Evolutionary conservation across 2,329 filamentous ascomycete genomes (phyloP).

Genomic region (Tricladium varicosporioides): DNA sequence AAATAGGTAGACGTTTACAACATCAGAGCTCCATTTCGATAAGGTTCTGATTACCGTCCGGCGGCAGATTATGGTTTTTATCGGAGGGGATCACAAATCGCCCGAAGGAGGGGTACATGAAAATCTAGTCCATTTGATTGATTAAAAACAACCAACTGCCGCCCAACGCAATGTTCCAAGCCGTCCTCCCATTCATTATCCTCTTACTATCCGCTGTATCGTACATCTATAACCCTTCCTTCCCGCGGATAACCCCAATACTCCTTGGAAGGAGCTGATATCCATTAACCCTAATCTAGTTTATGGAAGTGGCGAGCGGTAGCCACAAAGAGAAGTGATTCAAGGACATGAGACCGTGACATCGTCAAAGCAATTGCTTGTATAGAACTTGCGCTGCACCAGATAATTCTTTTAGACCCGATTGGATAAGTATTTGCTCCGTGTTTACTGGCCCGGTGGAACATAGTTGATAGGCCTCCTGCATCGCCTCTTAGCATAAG

Average conservation of each 20-base stretch:
- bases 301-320: constrained; percentile 27
- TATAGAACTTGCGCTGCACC: constrained; percentile 26
- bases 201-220: background rate
- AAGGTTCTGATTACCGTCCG: background rate
- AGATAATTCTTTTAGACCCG: constrained; percentile 25
- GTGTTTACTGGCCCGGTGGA: constrained; percentile 25
- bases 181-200: background rate
- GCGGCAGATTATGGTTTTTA: too few species aligned
- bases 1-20: background rate
- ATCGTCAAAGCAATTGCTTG: constrained; percentile 32
- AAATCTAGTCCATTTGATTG: background rate
- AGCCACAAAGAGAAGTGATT: constrained; percentile 26
- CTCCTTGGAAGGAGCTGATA: constrained; percentile 19
- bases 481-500: background rate
- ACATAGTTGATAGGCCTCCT: constrained; percentile 34
- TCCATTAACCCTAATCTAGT: constrained; percentile 33
- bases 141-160: background rate
- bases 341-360: constrained; percentile 34
- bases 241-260: constrained; percentile 7
- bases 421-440: constrained; percentile 5
- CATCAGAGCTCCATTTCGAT: background rate
- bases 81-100: too few species aligned
- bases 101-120: background rate
- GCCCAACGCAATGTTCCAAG: background rate
- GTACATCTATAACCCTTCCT: constrained; percentile 6